A percentile compares a stretch with the other conserved stretches of the same genome.
These are phyloP conservation scores for Funneliformis mosseae DNA, from an alignment of 192 early-diverging fungal species.

Conservation along the genomic window DNA sequence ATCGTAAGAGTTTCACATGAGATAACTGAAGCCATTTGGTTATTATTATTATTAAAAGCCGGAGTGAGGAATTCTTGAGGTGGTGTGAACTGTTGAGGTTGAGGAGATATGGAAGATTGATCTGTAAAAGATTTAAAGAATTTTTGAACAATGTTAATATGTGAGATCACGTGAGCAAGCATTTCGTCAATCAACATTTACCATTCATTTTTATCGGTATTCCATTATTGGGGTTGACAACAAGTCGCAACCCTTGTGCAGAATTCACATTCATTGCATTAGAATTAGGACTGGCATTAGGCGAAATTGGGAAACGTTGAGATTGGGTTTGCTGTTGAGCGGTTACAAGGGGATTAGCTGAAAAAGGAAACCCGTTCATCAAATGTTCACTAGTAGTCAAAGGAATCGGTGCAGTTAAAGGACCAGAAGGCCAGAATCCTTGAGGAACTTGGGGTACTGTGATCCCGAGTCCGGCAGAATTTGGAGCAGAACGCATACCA, in stretches of 20 bases:
- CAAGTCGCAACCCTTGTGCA: slow-evolving; percentile 28
- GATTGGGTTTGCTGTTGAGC: slow-evolving; percentile 1
- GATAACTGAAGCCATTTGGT: slow-evolving; percentile 46
- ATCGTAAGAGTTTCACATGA: slow-evolving; percentile 58
- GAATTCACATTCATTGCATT: slow-evolving; percentile 23
- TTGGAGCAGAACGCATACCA: slow-evolving; percentile 20
- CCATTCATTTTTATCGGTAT: slow-evolving; percentile 35
- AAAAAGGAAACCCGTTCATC: slow-evolving; percentile 32
- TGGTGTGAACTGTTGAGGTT: slow-evolving; percentile 39
- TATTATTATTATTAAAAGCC: slow-evolving; percentile 40
- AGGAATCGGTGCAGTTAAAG: slow-evolving; percentile 28
- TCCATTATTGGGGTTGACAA: slow-evolving; percentile 31
- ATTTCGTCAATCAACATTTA: not conserved
- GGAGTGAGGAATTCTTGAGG: slow-evolving; percentile 41
- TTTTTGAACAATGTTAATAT: slow-evolving; percentile 33
- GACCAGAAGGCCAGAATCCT: slow-evolving; percentile 33
- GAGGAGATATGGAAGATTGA: slow-evolving; percentile 41
- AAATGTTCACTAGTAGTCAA: slow-evolving; percentile 16
- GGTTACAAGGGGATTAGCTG: slow-evolving; percentile 4
- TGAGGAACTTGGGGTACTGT: slow-evolving; percentile 30
- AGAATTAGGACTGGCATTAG: slow-evolving; percentile 34
- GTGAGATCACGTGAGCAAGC: not conserved
- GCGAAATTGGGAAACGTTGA: slow-evolving; percentile 27
- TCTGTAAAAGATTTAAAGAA: slow-evolving; percentile 31
- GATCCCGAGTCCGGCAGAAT: slow-evolving; percentile 25